A percentile compares a stretch with the other conserved stretches of the same genome.
Evolutionary conservation across 106 monocot species (phyloP).

Genomic region (Platanthera guangdongensis): DNA sequence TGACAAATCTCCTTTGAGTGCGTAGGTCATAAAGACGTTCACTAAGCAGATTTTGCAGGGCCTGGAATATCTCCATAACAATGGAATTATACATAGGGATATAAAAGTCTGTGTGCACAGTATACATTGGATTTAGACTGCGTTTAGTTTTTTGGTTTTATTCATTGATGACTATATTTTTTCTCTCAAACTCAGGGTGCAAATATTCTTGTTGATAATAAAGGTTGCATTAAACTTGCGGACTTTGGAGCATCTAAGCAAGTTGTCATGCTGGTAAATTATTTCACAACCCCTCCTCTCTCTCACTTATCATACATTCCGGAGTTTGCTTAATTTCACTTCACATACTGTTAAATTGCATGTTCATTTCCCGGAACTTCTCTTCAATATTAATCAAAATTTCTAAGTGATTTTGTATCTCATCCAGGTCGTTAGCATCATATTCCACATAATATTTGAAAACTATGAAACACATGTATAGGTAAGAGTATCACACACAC

Average conservation of each 20-base stretch:
- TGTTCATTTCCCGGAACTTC: no score
- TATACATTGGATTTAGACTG: not conserved
- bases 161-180: not conserved
- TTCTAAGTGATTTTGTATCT: not conserved
- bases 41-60: constrained; percentile 87
- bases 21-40: constrained; percentile 89
- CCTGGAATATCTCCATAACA: constrained; percentile 87
- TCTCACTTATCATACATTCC: not conserved
- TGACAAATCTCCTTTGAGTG: not conserved
- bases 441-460: not conserved
- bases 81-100: constrained; percentile 94
- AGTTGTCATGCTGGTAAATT: constrained; percentile 79
- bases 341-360: no score
- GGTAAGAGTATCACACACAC: no score
- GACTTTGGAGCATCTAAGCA: constrained; percentile 99
- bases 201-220: constrained; percentile 97
- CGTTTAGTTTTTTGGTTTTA: not conserved
- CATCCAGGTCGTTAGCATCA: not conserved
- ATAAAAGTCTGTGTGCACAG: constrained; percentile 49
- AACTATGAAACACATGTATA: no score
- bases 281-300: not conserved
- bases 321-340: not conserved
- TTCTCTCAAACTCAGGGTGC: constrained; percentile 51
- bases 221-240: constrained; percentile 94
- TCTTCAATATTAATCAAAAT: not conserved